Percentiles rank a stretch among this genome's conserved stretches.
Conservation (phyloP, 306 rosid genomes). For the Cucumis melo region DNA sequence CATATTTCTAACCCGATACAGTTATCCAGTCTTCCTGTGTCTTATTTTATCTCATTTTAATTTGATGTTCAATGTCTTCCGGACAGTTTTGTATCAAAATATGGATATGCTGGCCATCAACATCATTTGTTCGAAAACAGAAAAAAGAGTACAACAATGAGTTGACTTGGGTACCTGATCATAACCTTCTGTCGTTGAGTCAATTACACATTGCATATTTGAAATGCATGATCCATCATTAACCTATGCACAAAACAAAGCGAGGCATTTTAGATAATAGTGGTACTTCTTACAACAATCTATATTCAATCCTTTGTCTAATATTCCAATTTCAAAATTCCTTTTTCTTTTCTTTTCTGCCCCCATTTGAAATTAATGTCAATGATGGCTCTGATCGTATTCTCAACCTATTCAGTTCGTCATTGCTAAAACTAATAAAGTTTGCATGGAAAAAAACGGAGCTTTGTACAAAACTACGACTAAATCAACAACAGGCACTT, state of each 20-base stretch:
- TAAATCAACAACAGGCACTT: no score
- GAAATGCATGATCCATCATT: conserved; percentile 93
- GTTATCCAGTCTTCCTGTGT: not conserved
- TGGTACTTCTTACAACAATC: not conserved
- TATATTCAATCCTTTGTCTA: not conserved
- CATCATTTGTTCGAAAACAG: not conserved
- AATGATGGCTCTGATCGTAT: not conserved
- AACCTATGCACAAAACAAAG: conserved; percentile 28
- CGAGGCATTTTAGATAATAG: not conserved
- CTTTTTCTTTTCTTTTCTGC: no score
- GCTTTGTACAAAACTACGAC: not conserved
- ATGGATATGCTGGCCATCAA: not conserved
- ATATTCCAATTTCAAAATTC: not conserved
- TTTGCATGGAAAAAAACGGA: not conserved
- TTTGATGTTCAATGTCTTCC: not conserved
- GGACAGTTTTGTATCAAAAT: not conserved
- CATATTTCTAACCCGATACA: not conserved
- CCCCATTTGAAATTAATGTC: not conserved
- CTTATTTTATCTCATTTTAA: not conserved
- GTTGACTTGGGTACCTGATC: conserved; percentile 42
- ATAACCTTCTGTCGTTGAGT: conserved; percentile 55
- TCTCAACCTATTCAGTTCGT: not conserved
- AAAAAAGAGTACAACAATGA: not conserved
- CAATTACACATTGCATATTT: conserved; percentile 86
- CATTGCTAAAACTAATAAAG: not conserved